A percentile compares a stretch with the other conserved stretches of the same genome.
Conservation (phyloP, 1,284 basidiomycete species). For the Trametes pubescens region DNA sequence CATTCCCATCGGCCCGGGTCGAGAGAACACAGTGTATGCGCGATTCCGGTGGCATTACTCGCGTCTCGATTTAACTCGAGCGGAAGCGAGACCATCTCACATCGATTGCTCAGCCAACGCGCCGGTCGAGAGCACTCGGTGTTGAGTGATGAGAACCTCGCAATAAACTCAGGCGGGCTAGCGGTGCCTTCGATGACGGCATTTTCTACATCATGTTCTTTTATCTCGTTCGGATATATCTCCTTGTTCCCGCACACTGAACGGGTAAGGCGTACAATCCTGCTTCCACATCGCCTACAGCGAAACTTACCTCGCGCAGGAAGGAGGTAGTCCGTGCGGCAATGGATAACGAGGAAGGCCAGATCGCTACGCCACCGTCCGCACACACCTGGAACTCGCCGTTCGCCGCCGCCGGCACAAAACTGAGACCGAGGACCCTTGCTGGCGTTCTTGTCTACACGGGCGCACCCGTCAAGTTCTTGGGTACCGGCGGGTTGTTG, state of each 20-base stretch:
- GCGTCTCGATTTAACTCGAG: background rate
- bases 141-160: no score
- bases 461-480: background rate
- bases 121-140: background rate
- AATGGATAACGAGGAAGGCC: background rate
- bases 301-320: background rate
- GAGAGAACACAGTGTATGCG: background rate
- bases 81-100: background rate
- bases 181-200: background rate
- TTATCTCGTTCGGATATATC: background rate
- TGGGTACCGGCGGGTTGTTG: background rate
- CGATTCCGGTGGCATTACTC: background rate
- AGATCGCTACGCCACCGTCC: background rate
- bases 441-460: background rate
- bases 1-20: background rate
- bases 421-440: background rate
- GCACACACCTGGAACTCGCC: background rate
- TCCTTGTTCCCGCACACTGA: background rate
- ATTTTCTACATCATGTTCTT: background rate
- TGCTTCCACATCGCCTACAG: no score
- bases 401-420: background rate
- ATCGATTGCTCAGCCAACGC: background rate
- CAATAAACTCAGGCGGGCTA: no score
- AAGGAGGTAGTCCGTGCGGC: background rate
- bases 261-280: no score